Evolutionary conservation across 495 filamentous ascomycete species (phyloP).

Genomic region (Aspergillus kassunensis): DNA sequence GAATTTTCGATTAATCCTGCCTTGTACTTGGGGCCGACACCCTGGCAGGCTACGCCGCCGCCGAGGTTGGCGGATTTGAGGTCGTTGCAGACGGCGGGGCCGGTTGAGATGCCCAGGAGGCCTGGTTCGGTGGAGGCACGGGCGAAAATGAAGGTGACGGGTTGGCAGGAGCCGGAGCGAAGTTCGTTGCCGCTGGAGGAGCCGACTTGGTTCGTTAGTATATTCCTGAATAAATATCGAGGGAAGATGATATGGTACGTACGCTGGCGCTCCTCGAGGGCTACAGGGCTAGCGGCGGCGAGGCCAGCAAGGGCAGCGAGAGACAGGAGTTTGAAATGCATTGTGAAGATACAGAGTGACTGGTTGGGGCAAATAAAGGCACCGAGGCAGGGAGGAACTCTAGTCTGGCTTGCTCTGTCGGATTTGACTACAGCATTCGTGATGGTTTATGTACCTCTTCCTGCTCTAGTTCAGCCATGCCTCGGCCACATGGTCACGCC

Average conservation of each 20-base stretch:
- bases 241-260: conserved; percentile 26
- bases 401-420: background rate
- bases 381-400: background rate
- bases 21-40: conserved; percentile 31
- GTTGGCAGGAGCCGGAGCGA: conserved; percentile 36
- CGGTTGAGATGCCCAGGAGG: conserved; percentile 42
- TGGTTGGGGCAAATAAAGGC: background rate
- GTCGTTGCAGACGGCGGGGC: conserved; percentile 34
- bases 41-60: conserved; percentile 29
- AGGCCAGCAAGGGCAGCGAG: conserved; percentile 15
- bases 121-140: conserved; percentile 46
- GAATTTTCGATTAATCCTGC: conserved; percentile 21
- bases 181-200: conserved; percentile 35
- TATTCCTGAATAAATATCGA: background rate
- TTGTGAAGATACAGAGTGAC: conserved; percentile 3
- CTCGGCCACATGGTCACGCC: background rate
- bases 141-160: conserved; percentile 50
- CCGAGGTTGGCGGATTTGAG: conserved; percentile 18
- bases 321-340: conserved; percentile 10
- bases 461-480: background rate
- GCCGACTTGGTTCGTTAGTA: background rate
- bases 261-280: conserved; percentile 22
- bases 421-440: background rate
- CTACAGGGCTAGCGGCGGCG: conserved; percentile 21
- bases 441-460: background rate